A percentile compares a stretch with the other conserved stretches of the same genome.
Conservation (phyloP, 768 basidiomycete genomes). For the Harrya chromipes region DNA sequence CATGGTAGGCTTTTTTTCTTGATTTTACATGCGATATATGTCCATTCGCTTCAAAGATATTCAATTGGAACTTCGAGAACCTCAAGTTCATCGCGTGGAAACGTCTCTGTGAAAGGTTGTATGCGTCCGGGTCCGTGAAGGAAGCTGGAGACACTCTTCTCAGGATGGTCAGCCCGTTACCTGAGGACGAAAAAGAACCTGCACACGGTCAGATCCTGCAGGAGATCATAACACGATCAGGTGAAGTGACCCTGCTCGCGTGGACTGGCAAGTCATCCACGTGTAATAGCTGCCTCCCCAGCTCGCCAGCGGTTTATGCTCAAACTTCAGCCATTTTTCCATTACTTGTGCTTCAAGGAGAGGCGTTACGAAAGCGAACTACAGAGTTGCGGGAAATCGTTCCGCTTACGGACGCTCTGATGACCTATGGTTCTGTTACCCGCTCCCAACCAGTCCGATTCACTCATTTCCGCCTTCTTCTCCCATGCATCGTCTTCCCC, state of each 20-base stretch:
- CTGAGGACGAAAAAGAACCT: neutral
- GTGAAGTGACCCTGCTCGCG: neutral
- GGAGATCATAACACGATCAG: neutral
- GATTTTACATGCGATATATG: neutral
- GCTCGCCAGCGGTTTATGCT: neutral
- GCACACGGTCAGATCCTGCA: neutral
- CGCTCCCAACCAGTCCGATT: no score
- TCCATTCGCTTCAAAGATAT: neutral
- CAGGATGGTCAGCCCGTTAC: neutral
- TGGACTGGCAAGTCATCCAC: conserved; percentile 1
- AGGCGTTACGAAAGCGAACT: no score
- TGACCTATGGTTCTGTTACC: no score
- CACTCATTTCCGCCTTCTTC: no score
- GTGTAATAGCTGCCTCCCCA: conserved; percentile 4
- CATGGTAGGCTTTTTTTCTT: no score
- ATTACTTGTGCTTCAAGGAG: no score
- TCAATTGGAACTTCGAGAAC: neutral
- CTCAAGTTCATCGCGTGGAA: neutral
- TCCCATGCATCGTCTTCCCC: no score
- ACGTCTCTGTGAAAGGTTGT: neutral
- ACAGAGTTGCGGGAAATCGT: no score
- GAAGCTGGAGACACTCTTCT: neutral
- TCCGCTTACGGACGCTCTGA: no score
- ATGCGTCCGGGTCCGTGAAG: neutral
- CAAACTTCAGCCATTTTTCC: no score